Conservation (phyloP, 345 rosid species). For the Hypericum androsaemum region DNA sequence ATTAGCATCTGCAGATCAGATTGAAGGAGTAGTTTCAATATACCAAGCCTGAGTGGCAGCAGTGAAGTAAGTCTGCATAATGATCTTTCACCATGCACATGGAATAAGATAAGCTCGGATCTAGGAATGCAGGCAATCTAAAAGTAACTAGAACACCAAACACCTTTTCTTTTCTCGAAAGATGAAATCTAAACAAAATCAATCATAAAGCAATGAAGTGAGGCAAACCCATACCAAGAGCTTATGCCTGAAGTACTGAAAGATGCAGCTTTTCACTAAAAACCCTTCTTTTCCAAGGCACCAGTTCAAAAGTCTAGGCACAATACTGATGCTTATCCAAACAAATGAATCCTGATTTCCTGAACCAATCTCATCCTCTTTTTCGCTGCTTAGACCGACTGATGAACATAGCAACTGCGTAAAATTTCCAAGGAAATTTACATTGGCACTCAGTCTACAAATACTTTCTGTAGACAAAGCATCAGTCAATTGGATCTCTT, state of each 20-base stretch:
- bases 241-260: slow-evolving; percentile 67
- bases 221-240: slow-evolving; percentile 45
- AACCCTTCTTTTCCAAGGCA: slow-evolving; percentile 43
- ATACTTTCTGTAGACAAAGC: slow-evolving; percentile 13
- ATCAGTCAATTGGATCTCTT: neutral
- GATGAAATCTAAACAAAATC: neutral
- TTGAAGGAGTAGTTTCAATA: neutral
- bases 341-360: slow-evolving; percentile 26
- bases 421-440: slow-evolving; percentile 50
- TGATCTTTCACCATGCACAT: too few species aligned
- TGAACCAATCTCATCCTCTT: slow-evolving; percentile 24
- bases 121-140: too few species aligned
- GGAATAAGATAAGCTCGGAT: too few species aligned
- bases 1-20: slow-evolving; percentile 56
- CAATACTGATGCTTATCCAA: slow-evolving; percentile 26
- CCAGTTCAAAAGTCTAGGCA: slow-evolving; percentile 54
- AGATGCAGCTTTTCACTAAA: slow-evolving; percentile 20
- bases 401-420: slow-evolving; percentile 65
- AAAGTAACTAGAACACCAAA: too few species aligned
- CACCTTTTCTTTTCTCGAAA: too few species aligned
- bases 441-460: slow-evolving; percentile 17
- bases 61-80: too few species aligned
- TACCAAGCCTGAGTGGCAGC: neutral
- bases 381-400: slow-evolving; percentile 31
- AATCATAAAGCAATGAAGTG: slow-evolving; percentile 6